Evolutionary conservation across 108 stramenopile genomes (phyloP), one percentile per base, ranked within the genome.

Genomic region (Nitzschia putrida): DNA sequence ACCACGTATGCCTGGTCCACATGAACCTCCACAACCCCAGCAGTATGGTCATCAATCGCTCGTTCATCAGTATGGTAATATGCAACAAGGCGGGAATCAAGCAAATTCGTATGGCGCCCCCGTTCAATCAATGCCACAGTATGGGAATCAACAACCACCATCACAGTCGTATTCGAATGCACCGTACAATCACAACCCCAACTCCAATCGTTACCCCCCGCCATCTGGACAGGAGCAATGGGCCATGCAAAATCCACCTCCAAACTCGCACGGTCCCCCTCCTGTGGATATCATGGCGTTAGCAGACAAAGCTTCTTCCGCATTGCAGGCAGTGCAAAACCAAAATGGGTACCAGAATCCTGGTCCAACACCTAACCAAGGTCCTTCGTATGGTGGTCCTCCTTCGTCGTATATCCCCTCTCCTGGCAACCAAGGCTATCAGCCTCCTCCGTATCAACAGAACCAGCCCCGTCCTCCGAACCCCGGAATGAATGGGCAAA

Each of bases 221-320:
- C 37, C 51, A 34, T 49, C 45, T 71, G 34, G 52, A 3, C 59
- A 21, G 11, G 24, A 37, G 8, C n/a, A 18, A 39, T 63, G 61
- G 61, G 61, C 43, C 22, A 49, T 49, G 47, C 61, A 39, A n/a
- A 54, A 54, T 41, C 12, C 51, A 18, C 63, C 63, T 10, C 61
- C 82, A 73, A 50, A 80, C 63, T 21, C 79, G 25, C 47, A 49
- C 3, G 47, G 47, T 3, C 47, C 47, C 23, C 53, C 25, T 9
- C n/a, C 73, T 9, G 72, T 87, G 8, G 90, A 92, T 61, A 89
- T 92, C 64, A 64, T 89, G 26, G 85, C 80, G 20, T 75, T 92
- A 57, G 90, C 90, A 0, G 90, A 88, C 52, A 89, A 89, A 57
- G 90, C 90, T 5, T 84, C 90, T 2, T 85, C 86, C 20, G 87